Evolutionary conservation across 331 rosid species (phyloP).

Genomic region (Telfairia occidentalis): DNA sequence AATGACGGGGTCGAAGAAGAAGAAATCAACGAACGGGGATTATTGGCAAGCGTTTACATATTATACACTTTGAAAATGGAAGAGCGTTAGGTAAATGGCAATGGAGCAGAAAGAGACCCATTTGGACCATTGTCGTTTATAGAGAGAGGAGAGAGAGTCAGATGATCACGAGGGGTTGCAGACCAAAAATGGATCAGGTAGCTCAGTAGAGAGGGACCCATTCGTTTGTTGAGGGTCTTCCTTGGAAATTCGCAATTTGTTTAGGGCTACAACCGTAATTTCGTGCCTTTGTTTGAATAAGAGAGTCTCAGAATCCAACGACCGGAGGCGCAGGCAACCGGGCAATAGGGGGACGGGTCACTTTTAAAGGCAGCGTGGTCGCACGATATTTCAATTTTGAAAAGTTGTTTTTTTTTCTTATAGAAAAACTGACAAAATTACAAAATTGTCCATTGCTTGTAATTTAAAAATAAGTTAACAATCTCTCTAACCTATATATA

Average conservation of each 20-base stretch:
- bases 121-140: background rate
- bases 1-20: background rate
- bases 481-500: too few species aligned
- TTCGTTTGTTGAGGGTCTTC: background rate
- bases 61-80: background rate
- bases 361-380: background rate
- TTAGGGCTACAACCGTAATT: background rate
- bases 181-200: constrained; percentile 4
- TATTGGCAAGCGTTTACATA: background rate
- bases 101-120: background rate
- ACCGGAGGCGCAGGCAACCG: background rate
- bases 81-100: background rate
- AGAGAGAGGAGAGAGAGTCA: background rate
- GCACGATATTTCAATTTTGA: too few species aligned
- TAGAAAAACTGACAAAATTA: too few species aligned
- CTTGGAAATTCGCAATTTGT: background rate
- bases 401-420: too few species aligned
- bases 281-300: background rate
- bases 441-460: too few species aligned
- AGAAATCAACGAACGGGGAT: constrained; percentile 3
- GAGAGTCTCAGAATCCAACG: background rate
- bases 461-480: too few species aligned
- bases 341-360: background rate
- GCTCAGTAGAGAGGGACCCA: background rate
- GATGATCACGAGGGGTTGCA: constrained; percentile 14